Evolutionary conservation across 495 filamentous ascomycete species (phyloP), one percentile per base, ranked within the genome.

Genomic region (Aspergillus indologenus): DNA sequence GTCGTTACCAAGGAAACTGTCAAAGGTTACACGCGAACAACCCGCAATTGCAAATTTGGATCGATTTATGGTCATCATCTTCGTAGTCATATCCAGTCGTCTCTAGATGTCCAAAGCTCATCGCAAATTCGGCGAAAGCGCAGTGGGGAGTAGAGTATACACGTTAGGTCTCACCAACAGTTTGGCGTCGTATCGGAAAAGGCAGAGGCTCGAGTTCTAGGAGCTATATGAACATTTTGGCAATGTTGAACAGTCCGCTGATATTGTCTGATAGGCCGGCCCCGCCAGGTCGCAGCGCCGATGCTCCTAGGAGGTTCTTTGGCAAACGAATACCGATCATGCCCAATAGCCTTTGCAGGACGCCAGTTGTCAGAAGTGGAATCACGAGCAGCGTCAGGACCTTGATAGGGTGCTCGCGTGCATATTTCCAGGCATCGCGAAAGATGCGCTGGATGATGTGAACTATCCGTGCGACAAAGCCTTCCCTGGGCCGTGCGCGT

Each of bases 351-450:
- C 84, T 86, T 3, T 83, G 81, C 64, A 97, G 71, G 23, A 90
- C 86, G 6, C 92, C 92, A 51, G 90, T 90, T 0, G 87, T 90
- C 57, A 96, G 75, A 48, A 97, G 78, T 19, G 92, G 92, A 79
- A 96, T 81, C 54, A 95, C 83, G 29, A 95, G 87, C 18, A 94
- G 79, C 77, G 92, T 84, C 72, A 95, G 85, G 2, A 93, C 87
- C 72, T 92, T 94, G 62, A 90, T 64, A 0, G 92, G 92, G 68
- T 96, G 84, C 8, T 83, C 78, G 66, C 89, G 85, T 56, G 88
- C 87, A 71, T 91, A 95, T 68, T 84, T 80, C 62, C 82, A 80
- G 14, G 96, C 82, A 61, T 92, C 84, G 55, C 87, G 87, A 26
- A 95, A 69, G 26, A 92, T 76, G 23, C 85, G 86, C 65, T 84